phyloP scores from a whole-genome alignment of 2,329 filamentous ascomycete species.

The Claviceps digitariae region DNA sequence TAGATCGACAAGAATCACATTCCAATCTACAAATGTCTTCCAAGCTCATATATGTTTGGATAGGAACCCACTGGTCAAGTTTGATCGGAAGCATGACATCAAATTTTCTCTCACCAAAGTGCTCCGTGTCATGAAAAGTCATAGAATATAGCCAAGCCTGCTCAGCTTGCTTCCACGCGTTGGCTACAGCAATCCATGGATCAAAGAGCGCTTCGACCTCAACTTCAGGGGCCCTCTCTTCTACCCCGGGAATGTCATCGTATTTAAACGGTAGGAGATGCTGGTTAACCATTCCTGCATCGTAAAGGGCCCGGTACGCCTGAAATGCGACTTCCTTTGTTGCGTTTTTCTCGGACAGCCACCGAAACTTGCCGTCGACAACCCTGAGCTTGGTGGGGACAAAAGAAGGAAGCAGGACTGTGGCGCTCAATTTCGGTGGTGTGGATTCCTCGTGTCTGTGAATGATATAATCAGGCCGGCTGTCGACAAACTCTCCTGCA shows the following conservation, averaged over 20 bases:
- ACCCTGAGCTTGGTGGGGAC: slow-evolving; percentile 36
- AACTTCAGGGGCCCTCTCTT: slow-evolving; percentile 22
- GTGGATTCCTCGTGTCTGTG: slow-evolving; percentile 20
- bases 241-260: slow-evolving; percentile 25
- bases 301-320: slow-evolving; percentile 58
- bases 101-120: slow-evolving; percentile 19
- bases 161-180: slow-evolving; percentile 23
- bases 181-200: slow-evolving; percentile 33
- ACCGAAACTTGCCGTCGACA: slow-evolving; percentile 24
- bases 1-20: slow-evolving; percentile 8
- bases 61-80: slow-evolving; percentile 22
- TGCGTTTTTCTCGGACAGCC: slow-evolving; percentile 59
- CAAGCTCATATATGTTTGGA: slow-evolving; percentile 28
- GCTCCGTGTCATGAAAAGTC: slow-evolving; percentile 20
- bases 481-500: slow-evolving; percentile 45
- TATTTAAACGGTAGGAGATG: slow-evolving; percentile 54
- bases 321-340: slow-evolving; percentile 73
- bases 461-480: slow-evolving; percentile 54
- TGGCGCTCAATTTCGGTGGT: slow-evolving; percentile 32
- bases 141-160: slow-evolving; percentile 16
- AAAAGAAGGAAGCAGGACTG: slow-evolving; percentile 56
- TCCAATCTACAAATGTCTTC: slow-evolving; percentile 20
- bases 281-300: slow-evolving; percentile 60
- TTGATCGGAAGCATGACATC: slow-evolving; percentile 29
- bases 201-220: slow-evolving; percentile 25